These are phyloP conservation scores for Dactylellina parvicollis DNA, from an alignment of 2,329 filamentous ascomycete genomes.

Conservation along the genomic window DNA sequence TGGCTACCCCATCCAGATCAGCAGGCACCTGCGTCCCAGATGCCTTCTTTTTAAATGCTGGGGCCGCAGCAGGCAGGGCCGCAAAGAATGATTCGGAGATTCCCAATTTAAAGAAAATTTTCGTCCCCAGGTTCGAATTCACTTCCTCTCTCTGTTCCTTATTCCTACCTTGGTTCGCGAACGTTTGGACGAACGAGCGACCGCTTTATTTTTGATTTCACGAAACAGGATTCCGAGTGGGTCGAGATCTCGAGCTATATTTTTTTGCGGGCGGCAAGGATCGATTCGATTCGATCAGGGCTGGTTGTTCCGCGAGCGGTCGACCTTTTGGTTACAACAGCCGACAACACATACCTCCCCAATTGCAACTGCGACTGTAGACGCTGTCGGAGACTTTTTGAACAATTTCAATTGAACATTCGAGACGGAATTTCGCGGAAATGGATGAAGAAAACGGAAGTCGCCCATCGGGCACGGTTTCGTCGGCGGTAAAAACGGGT, in stretches of 20 bases:
- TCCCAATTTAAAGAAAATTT: conserved; percentile 25
- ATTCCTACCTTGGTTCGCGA: conserved; percentile 28
- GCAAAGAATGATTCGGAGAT: conserved; percentile 18
- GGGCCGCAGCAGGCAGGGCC: conserved; percentile 5
- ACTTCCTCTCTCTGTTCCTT: conserved; percentile 10
- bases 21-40: conserved; percentile 42
- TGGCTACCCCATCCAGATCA: conserved; percentile 51
- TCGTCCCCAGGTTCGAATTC: background rate
- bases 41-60: conserved; percentile 50
- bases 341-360: conserved; percentile 4
- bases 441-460: conserved; percentile 39
- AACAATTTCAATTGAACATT: background rate
- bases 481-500: conserved; percentile 65
- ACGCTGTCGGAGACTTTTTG: background rate
- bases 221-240: conserved; percentile 12
- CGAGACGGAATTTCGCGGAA: background rate
- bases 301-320: conserved; percentile 33
- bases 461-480: conserved; percentile 60
- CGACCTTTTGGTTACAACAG: background rate
- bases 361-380: conserved; percentile 1
- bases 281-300: background rate
- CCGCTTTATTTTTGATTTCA: conserved; percentile 1
- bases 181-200: conserved; percentile 30
- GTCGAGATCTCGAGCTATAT: background rate
- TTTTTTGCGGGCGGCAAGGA: conserved; percentile 11